These are phyloP conservation scores for Ganoderma meredithae DNA, from an alignment of 1,284 basidiomycete genomes.

Conservation along the genomic window DNA sequence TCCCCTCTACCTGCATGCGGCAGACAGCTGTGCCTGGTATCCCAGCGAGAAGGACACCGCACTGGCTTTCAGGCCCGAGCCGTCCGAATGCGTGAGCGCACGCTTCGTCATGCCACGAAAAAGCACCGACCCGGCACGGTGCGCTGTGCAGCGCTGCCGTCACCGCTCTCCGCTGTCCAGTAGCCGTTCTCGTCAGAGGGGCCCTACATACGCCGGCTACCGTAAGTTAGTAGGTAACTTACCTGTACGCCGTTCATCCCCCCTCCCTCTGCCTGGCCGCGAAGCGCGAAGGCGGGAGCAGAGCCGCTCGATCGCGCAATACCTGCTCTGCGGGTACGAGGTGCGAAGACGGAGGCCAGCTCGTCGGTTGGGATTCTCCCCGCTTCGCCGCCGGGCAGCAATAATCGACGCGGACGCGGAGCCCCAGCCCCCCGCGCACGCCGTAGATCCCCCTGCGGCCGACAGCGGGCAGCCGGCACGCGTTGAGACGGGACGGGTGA, in stretches of 20 bases:
- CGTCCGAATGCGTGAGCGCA: constrained; percentile 15
- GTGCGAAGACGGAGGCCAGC: too few species aligned
- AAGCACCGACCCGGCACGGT: constrained; percentile 27
- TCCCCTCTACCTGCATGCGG: not conserved
- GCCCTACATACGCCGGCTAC: constrained; percentile 7
- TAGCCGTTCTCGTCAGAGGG: constrained; percentile 20
- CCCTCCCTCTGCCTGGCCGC: not conserved
- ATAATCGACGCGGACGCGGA: not conserved
- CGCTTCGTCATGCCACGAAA: constrained; percentile 16
- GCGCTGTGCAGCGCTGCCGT: constrained; percentile 22
- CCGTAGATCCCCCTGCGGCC: constrained; percentile 22
- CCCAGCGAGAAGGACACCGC: not conserved
- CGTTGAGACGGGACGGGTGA: constrained; percentile 1
- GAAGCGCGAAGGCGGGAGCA: too few species aligned
- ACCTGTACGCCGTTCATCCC: not conserved
- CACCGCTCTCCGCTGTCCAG: constrained; percentile 24
- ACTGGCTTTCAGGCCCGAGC: constrained; percentile 20
- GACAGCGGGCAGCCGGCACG: constrained; percentile 5
- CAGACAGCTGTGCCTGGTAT: constrained; percentile 9
- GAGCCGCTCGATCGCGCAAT: constrained; percentile 29
- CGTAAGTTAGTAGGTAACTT: not conserved
- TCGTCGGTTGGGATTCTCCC: not conserved
- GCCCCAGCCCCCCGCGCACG: not conserved
- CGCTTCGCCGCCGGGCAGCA: not conserved
- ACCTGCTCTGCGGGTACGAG: not conserved